Evolutionary conservation across 371 early-diverging fungal genomes (phyloP), one percentile per base, ranked within the genome.

Genomic region (Mycotypha africana): DNA sequence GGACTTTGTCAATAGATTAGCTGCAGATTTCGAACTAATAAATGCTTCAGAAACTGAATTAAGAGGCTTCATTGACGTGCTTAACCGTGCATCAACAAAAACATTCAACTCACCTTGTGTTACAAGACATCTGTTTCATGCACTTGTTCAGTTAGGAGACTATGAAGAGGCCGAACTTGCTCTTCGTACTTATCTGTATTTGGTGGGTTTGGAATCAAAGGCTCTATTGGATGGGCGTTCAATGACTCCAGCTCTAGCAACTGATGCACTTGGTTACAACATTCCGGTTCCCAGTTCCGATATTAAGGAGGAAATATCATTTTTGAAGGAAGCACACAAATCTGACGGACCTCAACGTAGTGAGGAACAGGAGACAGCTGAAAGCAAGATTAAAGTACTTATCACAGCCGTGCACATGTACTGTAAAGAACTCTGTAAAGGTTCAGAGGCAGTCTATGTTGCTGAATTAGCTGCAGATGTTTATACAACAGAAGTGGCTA

Each of bases 91-190:
- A 3, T 60, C 79, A 0, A 60, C 70, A 45, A 71, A 70, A 39
- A 84, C 87, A 0, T 87, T 82, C 67, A 83, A 88, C 42, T 86
- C 87, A 8, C 85, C 88, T 10, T 67, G 76, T 3, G 63, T 88
- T 20, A 47, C 77, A 28, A 80, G 86, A 0, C 82, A 79, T 47
- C 54, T 85, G 15, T 74, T 82, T 53, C 68, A 67, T 38, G 67
- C 72, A 0, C 58, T 84, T 16, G 50, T 76, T 6, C 65, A 52
- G 4, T 45, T 80, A 30, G 88, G 88, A 14, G 86, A 88, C 45
- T 86, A 75, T 62, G 76, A 82, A 40, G 86, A 89, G 55, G 88
- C 87, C 0, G 74, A 77, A 9, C 56, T 81, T 59, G 85, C 85
- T 5, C 50, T 86, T 1, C 60, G 63, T 23, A 59, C 84, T 0